These are phyloP conservation scores for Staphylotrichum tortipilum DNA, from an alignment of 495 filamentous ascomycete species.

Conservation along the genomic window DNA sequence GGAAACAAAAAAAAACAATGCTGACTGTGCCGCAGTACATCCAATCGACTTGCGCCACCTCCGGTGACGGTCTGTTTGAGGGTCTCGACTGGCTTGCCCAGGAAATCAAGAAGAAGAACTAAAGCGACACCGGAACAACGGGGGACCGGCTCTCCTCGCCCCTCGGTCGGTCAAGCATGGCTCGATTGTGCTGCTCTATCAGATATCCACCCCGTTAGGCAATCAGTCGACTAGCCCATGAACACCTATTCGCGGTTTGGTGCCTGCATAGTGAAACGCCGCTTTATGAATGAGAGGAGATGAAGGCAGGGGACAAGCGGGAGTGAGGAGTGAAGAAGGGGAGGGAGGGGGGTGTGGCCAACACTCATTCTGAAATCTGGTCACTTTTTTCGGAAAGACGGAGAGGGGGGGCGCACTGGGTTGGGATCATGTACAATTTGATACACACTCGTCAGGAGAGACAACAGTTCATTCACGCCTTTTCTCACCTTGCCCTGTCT, in stretches of 20 bases:
- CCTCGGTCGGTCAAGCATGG: constrained; percentile 32
- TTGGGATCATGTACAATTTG: constrained; percentile 44
- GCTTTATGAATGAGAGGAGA: constrained; percentile 18
- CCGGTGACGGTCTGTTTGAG: constrained; percentile 98
- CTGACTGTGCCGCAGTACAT: constrained; percentile 64
- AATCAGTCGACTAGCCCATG: constrained; percentile 44
- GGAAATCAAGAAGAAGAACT: constrained; percentile 84
- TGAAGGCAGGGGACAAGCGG: constrained; percentile 13
- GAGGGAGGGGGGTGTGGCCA: constrained; percentile 14
- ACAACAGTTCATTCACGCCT: constrained; percentile 21
- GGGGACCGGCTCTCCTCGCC: constrained; percentile 21
- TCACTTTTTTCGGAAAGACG: constrained; percentile 39
- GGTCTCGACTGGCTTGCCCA: constrained; percentile 98
- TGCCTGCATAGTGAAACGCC: constrained; percentile 32
- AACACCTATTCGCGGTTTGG: constrained; percentile 32
- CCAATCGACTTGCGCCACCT: constrained; percentile 99
- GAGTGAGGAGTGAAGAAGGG: too few relatives aligned
- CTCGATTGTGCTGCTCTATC: constrained; percentile 42
- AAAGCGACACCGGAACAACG: constrained; percentile 33
- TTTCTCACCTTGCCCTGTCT: constrained; percentile 4
- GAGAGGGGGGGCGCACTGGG: constrained; percentile 39
- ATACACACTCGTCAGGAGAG: constrained; percentile 34
- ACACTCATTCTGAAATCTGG: constrained; percentile 29
- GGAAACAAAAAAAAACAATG: not conserved
- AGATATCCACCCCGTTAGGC: constrained; percentile 34